Percentiles rank a stretch among this genome's conserved stretches.
phyloP scores from a whole-genome alignment of 768 basidiomycete genomes.

The Trametes meyenii region DNA sequence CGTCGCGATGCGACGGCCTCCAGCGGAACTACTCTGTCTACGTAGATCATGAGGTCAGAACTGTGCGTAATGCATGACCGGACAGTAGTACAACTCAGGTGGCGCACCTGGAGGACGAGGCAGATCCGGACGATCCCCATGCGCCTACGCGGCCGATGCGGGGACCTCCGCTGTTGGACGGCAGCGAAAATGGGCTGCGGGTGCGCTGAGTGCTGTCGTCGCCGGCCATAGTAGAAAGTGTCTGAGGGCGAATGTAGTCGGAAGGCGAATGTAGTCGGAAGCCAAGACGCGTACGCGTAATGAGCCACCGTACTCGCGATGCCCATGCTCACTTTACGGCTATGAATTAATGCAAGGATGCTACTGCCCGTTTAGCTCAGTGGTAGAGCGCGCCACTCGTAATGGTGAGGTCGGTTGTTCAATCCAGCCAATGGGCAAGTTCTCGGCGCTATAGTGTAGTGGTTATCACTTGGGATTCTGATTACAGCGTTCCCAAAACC shows the following conservation, averaged over 20 bases:
- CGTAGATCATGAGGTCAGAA: neutral
- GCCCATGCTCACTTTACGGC: too few relatives aligned
- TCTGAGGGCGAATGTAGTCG: neutral
- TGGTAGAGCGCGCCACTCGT: slow-evolving; percentile 26
- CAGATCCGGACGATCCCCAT: slow-evolving; percentile 16
- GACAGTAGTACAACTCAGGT: neutral
- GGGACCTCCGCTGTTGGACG: slow-evolving; percentile 19
- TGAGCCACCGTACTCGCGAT: neutral
- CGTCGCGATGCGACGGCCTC: slow-evolving; percentile 32
- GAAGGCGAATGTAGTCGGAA: neutral
- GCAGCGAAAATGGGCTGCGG: slow-evolving; percentile 14
- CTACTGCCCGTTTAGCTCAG: slow-evolving; percentile 24
- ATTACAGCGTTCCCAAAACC: slow-evolving; percentile 12
- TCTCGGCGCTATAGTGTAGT: slow-evolving; percentile 13
- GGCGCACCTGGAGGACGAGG: slow-evolving; percentile 19
- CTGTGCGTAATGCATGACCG: neutral
- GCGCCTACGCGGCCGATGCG: slow-evolving; percentile 28
- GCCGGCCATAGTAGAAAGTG: slow-evolving; percentile 9
- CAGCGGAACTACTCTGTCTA: slow-evolving; percentile 9
- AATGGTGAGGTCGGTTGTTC: slow-evolving; percentile 27
- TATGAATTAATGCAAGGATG: neutral
- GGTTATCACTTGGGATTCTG: slow-evolving; percentile 14
- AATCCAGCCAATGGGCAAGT: slow-evolving; percentile 24
- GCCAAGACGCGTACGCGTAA: slow-evolving; percentile 1
- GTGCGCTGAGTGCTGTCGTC: slow-evolving; percentile 11